Base-by-base conservation (phyloP, 345 rosid species). In the Chamaenerion angustifolium region DNA sequence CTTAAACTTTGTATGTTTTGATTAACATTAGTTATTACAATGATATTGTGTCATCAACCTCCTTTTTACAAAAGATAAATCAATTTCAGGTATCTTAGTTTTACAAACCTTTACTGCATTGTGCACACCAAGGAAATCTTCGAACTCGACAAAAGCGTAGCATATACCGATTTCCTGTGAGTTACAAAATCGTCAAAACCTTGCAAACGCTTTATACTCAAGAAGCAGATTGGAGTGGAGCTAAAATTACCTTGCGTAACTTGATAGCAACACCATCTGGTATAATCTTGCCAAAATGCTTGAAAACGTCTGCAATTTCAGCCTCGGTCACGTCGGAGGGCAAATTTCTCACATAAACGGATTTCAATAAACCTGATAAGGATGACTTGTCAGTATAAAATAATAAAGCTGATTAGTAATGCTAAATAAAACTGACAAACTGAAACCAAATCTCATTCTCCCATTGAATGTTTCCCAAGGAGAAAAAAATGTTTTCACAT, bases 131-230 rank as follows among this genome's bases (percentile, higher is more conserved):
- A 57, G 12, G 49, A 84, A 70, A 71, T 92, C 98, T 77, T 87
- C 98, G 58, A 76, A 92, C 76, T 92, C 98, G 19, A 92, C 96
- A 62, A 87, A 92, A 11, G 98, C 98, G 64, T 84, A 92, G 76
- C 95, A 92, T 42, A 84, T 85, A 23, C 96, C 98, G 55, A 80
- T 60, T 71, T 92, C 98, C 98, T 72, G 68, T 14, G 31, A 43
- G 55, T 25, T 15, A 59, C 54, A 57, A 69, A 17, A 52, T 66
- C 43, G 64, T 60, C 21, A 12, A 41, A n/a, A 40, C 23, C 19
- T 37, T 13, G 52, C 14, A 40, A 16, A 35, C 12, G 48, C 49
- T 15, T 43, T 16, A 46, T 10, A 51, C 1, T 35, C 48, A 65
- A 16, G 27, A 23, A 23, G 27, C 3, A 42, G 16, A 18, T 0